These are phyloP conservation scores for Didymellaceae sp. DNA, from an alignment of 2,329 filamentous ascomycete genomes.

Conservation along the genomic window DNA sequence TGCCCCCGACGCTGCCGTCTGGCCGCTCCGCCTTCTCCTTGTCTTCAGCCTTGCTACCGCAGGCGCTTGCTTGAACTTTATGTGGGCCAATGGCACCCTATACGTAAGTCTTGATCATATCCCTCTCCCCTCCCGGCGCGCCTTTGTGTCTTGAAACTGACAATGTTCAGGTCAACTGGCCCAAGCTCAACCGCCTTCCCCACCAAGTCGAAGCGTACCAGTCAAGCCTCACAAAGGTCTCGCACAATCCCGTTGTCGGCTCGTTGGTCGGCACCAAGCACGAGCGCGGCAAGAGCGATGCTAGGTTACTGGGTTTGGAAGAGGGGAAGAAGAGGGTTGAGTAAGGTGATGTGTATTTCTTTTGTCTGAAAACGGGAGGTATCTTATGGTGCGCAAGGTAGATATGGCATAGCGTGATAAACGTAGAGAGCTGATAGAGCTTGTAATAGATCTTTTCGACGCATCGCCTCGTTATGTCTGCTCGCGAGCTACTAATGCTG, in stretches of 20 bases:
- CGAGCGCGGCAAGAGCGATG: slow-evolving; percentile 83
- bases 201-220: slow-evolving; percentile 88
- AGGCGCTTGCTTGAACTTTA: slow-evolving; percentile 76
- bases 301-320: slow-evolving; percentile 82
- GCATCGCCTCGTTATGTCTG: not conserved
- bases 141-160: slow-evolving; percentile 16
- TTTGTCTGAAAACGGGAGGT: not conserved
- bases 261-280: slow-evolving; percentile 70
- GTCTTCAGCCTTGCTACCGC: slow-evolving; percentile 77
- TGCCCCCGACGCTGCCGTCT: slow-evolving; percentile 74
- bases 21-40: slow-evolving; percentile 82
- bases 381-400: no score
- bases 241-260: slow-evolving; percentile 83
- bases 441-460: not conserved
- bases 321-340: slow-evolving; percentile 99
- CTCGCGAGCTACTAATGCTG: not conserved
- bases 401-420: no score
- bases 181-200: slow-evolving; percentile 87
- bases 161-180: slow-evolving; percentile 87
- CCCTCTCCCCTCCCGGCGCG: no score
- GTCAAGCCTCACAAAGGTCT: slow-evolving; percentile 81
- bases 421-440: not conserved
- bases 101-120: slow-evolving; percentile 72
- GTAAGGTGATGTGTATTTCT: slow-evolving; percentile 50
- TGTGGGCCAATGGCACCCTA: slow-evolving; percentile 84